phyloP scores from a whole-genome alignment of 768 basidiomycete genomes.

The Pulveroboletus sp. region DNA sequence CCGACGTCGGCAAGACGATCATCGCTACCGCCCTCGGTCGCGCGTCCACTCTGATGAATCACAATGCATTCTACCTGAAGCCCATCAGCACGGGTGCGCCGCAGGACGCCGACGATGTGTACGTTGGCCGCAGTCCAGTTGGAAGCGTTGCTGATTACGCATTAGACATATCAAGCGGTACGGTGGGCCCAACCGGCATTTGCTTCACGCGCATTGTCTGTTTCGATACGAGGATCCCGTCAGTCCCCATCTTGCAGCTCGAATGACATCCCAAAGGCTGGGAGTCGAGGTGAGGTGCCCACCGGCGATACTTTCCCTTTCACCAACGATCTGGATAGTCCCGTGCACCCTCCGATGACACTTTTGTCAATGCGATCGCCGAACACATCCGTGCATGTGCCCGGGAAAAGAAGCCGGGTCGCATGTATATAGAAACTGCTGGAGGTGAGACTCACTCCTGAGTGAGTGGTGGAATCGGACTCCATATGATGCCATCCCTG shows the following conservation, averaged over 20 bases:
- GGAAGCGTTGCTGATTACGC: neutral
- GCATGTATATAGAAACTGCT: slow-evolving; percentile 90
- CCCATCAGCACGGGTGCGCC: slow-evolving; percentile 86
- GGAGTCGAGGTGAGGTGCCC: slow-evolving; percentile 26
- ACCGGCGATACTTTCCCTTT: neutral
- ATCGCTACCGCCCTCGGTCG: slow-evolving; percentile 80
- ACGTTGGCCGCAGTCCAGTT: slow-evolving; percentile 17
- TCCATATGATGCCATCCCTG: neutral
- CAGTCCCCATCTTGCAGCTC: slow-evolving; percentile 86
- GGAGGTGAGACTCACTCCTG: slow-evolving; percentile 65
- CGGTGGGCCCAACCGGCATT: slow-evolving; percentile 35
- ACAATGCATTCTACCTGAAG: slow-evolving; percentile 69
- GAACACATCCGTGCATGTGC: slow-evolving; percentile 57
- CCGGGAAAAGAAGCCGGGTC: slow-evolving; percentile 29
- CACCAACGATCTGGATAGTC: slow-evolving; percentile 18
- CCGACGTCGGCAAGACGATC: slow-evolving; percentile 93
- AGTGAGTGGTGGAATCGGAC: slow-evolving; percentile 4
- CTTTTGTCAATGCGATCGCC: slow-evolving; percentile 61
- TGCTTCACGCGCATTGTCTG: slow-evolving; percentile 63
- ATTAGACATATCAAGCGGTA: slow-evolving; percentile 63
- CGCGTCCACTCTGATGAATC: slow-evolving; percentile 57
- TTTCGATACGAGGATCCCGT: slow-evolving; percentile 86
- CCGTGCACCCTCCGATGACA: slow-evolving; percentile 53
- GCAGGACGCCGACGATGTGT: slow-evolving; percentile 84
- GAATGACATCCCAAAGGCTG: slow-evolving; percentile 36